These are phyloP conservation scores for Fagopyrum homotropicum DNA, from an alignment of 148 eudicot species.

Conservation along the genomic window DNA sequence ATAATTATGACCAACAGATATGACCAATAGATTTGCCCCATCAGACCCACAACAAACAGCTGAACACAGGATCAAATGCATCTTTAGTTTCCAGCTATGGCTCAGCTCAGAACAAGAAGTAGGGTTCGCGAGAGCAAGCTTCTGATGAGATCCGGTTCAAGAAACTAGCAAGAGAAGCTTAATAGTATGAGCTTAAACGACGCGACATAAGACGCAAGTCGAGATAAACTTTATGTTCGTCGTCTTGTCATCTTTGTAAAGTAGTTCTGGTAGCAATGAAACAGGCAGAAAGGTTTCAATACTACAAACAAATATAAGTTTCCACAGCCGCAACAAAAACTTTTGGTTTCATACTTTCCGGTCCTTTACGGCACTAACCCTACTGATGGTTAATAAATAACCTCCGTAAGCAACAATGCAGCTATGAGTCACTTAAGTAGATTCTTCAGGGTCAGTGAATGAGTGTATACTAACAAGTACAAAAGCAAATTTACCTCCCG, in stretches of 20 bases:
- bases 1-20: too few species aligned
- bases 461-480: not conserved
- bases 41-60: too few species aligned
- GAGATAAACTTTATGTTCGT: too few species aligned
- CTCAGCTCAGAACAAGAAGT: too few species aligned
- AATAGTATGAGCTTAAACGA: too few species aligned
- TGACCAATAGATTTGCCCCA: too few species aligned
- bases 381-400: not conserved
- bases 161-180: too few species aligned
- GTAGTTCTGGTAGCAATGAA: not conserved
- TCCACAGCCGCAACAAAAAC: not conserved
- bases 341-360: not conserved
- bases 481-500: not conserved
- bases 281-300: not conserved
- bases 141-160: too few species aligned
- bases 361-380: not conserved
- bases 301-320: not conserved
- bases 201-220: too few species aligned
- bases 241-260: not conserved
- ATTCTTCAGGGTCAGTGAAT: not conserved
- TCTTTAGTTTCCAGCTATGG: too few species aligned
- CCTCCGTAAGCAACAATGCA: not conserved
- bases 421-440: not conserved
- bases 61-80: too few species aligned
- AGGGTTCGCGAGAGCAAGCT: too few species aligned